phyloP scores from a whole-genome alignment of 768 basidiomycete genomes.

The Mrakia blollopis region DNA sequence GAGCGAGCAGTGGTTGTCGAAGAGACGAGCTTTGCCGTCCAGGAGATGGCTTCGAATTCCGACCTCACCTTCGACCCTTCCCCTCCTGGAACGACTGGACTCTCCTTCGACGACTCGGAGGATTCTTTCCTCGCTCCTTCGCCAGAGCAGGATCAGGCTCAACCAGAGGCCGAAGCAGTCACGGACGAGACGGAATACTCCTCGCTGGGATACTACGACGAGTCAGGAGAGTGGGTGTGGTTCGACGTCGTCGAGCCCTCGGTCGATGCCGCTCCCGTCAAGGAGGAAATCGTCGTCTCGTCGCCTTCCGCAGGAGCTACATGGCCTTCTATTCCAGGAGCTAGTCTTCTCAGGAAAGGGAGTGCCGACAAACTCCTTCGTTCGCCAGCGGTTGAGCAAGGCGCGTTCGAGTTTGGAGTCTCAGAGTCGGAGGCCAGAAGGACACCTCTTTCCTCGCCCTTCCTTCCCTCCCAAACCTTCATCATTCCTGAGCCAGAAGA shows the following conservation, averaged over 20 bases:
- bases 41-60: background rate
- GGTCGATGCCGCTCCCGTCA: background rate
- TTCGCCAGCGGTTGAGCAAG: background rate
- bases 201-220: background rate
- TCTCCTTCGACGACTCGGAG: slow-evolving; percentile 4
- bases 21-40: background rate
- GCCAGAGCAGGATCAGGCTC: background rate
- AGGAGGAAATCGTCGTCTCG: background rate
- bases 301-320: background rate
- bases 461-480: background rate
- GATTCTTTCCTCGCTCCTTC: slow-evolving; percentile 7
- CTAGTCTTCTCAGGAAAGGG: background rate
- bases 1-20: background rate
- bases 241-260: background rate
- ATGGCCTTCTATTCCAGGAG: background rate
- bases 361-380: background rate
- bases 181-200: background rate
- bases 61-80: background rate
- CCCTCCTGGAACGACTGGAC: background rate
- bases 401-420: slow-evolving; percentile 10
- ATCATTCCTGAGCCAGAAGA: background rate
- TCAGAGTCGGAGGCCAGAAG: slow-evolving; percentile 2
- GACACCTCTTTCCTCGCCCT: background rate
- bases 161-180: background rate
- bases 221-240: background rate